These are phyloP conservation scores for Macroventuria anomochaeta DNA, from an alignment of 2,329 filamentous ascomycete genomes.

Conservation along the genomic window DNA sequence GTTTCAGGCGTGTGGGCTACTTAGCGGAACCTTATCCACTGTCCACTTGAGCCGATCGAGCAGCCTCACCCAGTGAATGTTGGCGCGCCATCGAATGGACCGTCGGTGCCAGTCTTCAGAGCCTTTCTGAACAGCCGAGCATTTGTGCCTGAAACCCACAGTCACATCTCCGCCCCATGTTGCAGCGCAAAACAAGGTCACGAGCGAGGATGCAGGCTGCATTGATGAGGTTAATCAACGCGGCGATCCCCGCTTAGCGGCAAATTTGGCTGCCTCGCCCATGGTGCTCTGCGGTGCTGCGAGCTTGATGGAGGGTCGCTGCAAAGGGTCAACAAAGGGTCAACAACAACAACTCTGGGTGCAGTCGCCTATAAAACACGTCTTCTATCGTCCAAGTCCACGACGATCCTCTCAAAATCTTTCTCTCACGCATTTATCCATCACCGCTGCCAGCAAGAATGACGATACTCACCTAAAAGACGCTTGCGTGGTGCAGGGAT, in stretches of 20 bases:
- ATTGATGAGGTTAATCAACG: constrained; percentile 19
- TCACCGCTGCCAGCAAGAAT: neutral
- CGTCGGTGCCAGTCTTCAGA: neutral
- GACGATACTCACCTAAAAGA: neutral
- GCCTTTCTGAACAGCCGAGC: neutral
- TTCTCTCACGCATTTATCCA: neutral
- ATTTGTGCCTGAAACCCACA: neutral
- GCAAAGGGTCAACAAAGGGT: neutral
- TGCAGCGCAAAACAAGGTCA: constrained; percentile 1
- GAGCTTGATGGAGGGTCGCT: neutral
- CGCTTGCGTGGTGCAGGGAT: constrained; percentile 27
- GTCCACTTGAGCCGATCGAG: neutral
- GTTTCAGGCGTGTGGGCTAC: constrained; percentile 12
- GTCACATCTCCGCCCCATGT: neutral
- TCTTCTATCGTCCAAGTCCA: neutral
- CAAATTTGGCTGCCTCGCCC: constrained; percentile 12
- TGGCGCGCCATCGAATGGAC: neutral
- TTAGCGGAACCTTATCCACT: constrained; percentile 7
- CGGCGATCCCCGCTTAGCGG: constrained; percentile 24
- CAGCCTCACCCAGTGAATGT: neutral
- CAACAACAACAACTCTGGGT: constrained; percentile 1
- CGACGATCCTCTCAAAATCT: neutral
- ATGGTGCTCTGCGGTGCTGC: constrained; percentile 9
- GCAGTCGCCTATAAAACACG: neutral
- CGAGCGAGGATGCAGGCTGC: constrained; percentile 4